Evolutionary conservation across 768 basidiomycete species (phyloP).

Genomic region (Tylopilus cervinicoccineus): DNA sequence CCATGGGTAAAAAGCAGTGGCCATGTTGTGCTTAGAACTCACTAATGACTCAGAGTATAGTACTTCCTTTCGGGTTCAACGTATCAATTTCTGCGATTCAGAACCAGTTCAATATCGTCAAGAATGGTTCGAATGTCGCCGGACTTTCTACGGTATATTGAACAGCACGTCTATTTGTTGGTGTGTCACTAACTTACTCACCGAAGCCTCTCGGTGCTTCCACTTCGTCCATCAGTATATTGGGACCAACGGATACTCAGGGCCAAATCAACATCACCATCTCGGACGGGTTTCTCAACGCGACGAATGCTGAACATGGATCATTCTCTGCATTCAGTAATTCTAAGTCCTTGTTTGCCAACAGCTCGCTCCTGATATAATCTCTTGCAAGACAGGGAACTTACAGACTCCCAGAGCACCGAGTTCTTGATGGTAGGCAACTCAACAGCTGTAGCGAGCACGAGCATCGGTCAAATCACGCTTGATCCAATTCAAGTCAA

Average conservation of each 20-base stretch:
- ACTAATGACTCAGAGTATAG: slow-evolving; percentile 30
- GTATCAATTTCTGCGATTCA: slow-evolving; percentile 55
- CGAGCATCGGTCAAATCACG: slow-evolving; percentile 62
- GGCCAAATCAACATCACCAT: slow-evolving; percentile 67
- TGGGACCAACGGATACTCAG: slow-evolving; percentile 50
- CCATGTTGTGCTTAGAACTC: not conserved
- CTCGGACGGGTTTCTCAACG: slow-evolving; percentile 46
- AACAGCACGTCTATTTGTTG: not conserved
- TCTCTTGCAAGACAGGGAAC: slow-evolving; percentile 44
- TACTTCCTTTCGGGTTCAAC: slow-evolving; percentile 68
- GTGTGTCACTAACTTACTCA: not conserved
- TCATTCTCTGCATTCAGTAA: slow-evolving; percentile 58
- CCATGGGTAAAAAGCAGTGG: slow-evolving; percentile 40
- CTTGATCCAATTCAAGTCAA: slow-evolving; percentile 70
- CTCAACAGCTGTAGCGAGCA: slow-evolving; percentile 56
- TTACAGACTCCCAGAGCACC: slow-evolving; percentile 46
- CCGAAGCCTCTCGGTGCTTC: slow-evolving; percentile 59
- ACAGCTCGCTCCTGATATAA: not conserved
- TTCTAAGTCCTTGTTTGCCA: slow-evolving; percentile 15
- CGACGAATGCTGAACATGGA: slow-evolving; percentile 44
- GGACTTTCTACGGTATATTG: slow-evolving; percentile 52
- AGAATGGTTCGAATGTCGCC: slow-evolving; percentile 49
- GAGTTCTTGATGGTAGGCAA: slow-evolving; percentile 57
- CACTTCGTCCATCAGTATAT: slow-evolving; percentile 52
- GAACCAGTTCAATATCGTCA: slow-evolving; percentile 61